These are phyloP conservation scores for Colletotrichum spinosum DNA, from an alignment of 2,329 filamentous ascomycete species.

Conservation along the genomic window DNA sequence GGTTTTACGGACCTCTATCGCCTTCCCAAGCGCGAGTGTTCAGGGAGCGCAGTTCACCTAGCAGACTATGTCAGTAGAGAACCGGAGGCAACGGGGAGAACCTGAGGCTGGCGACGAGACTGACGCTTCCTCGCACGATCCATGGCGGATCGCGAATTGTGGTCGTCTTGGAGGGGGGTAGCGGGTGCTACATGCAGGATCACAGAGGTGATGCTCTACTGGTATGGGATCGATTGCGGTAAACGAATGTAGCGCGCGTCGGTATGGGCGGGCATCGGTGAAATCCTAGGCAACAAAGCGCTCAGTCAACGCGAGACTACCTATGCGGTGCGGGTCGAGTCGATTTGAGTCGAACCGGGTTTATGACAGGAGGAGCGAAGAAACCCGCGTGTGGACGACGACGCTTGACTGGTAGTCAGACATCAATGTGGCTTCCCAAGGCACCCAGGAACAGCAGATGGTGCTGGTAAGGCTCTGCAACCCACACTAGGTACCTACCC, in stretches of 20 bases:
- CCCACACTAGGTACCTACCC: too few relatives aligned
- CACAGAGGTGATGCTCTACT: constrained; percentile 45
- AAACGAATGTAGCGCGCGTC: constrained; percentile 48
- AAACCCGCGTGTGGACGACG: constrained; percentile 22
- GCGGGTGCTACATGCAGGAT: constrained; percentile 56
- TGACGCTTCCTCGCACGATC: constrained; percentile 74
- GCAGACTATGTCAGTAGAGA: constrained; percentile 28
- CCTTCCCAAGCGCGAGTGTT: constrained; percentile 92
- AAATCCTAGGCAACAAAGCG: constrained; percentile 34
- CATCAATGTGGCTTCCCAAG: too few relatives aligned
- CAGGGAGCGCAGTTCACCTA: constrained; percentile 90
- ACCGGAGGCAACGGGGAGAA: not conserved
- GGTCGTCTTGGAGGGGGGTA: constrained; percentile 45
- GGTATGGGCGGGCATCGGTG: constrained; percentile 54
- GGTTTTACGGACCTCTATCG: constrained; percentile 75
- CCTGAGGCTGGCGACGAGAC: constrained; percentile 41
- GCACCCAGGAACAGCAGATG: too few relatives aligned
- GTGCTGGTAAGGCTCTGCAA: too few relatives aligned
- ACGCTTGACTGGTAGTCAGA: too few relatives aligned
- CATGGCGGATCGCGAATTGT: constrained; percentile 60
- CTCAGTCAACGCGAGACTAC: constrained; percentile 8
- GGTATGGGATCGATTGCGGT: constrained; percentile 56
- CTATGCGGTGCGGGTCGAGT: not conserved
- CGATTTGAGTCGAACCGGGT: not conserved
- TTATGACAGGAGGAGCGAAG: not conserved